A percentile compares a stretch with the other conserved stretches of the same genome.
Conservation (phyloP, 306 rosid species). For the Lithocarpus polystachyus region DNA sequence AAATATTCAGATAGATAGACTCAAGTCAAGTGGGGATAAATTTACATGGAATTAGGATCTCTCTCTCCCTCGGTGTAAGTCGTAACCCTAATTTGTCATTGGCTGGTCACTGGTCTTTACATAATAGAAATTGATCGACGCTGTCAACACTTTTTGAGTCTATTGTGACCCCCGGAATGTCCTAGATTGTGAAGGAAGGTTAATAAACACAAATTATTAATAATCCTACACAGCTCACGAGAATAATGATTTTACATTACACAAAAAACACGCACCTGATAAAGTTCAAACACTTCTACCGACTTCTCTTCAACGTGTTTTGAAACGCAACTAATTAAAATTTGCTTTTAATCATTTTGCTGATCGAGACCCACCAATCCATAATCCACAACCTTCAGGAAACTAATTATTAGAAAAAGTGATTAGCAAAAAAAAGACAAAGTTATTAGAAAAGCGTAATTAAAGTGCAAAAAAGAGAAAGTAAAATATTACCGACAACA, state of each 20-base stretch:
- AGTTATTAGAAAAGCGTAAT: background rate
- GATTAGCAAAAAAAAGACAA: no score
- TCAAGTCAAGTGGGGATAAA: no score
- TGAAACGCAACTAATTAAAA: background rate
- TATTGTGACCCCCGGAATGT: background rate
- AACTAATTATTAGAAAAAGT: background rate
- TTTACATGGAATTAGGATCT: no score
- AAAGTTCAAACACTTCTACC: background rate
- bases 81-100: background rate
- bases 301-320: background rate
- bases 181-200: background rate
- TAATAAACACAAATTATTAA: background rate
- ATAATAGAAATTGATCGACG: background rate
- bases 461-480: background rate
- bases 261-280: background rate
- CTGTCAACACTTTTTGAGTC: background rate
- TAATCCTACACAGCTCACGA: background rate
- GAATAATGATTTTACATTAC: background rate
- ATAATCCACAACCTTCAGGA: background rate
- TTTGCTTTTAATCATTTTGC: no score
- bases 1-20: no score
- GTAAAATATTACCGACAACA: background rate
- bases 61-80: no score
- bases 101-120: background rate
- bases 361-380: background rate